phyloP scores from a whole-genome alignment of 371 early-diverging fungal genomes.

The Funneliformis caledonium region DNA sequence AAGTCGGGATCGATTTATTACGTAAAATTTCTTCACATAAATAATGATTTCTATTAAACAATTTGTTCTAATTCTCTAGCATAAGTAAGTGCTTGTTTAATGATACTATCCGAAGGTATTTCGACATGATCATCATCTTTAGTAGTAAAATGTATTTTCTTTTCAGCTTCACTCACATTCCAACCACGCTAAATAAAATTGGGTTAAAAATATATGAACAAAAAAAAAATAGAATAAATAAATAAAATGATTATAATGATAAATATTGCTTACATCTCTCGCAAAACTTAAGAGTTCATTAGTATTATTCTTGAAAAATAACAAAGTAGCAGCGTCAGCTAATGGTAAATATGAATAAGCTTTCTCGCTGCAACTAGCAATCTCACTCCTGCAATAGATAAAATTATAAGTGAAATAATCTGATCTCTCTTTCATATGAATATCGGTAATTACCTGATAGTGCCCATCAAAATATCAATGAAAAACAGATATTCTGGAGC shows the following conservation, averaged over 20 bases:
- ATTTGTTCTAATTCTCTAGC: slow-evolving; percentile 96
- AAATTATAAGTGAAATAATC: not conserved
- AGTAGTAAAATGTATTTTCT: slow-evolving; percentile 82
- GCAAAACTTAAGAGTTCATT: slow-evolving; percentile 84
- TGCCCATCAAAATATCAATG: slow-evolving; percentile 89
- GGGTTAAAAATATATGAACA: not conserved
- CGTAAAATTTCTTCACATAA: too few relatives aligned
- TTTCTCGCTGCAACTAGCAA: slow-evolving; percentile 93
- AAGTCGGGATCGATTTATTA: too few relatives aligned
- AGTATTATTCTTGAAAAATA: slow-evolving; percentile 78
- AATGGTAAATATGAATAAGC: slow-evolving; percentile 87
- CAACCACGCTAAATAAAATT: slow-evolving; percentile 69
- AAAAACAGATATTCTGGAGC: slow-evolving; percentile 91
- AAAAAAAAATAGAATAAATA: not conserved
- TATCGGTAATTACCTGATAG: slow-evolving; percentile 74
- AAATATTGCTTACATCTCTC: slow-evolving; percentile 58
- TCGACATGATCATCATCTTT: slow-evolving; percentile 63
- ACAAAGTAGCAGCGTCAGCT: slow-evolving; percentile 84
- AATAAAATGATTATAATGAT: not conserved
- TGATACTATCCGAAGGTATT: slow-evolving; percentile 83
- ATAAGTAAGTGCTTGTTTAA: slow-evolving; percentile 83
- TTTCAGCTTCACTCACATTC: slow-evolving; percentile 80
- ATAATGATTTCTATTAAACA: slow-evolving; percentile 62
- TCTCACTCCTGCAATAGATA: slow-evolving; percentile 73
- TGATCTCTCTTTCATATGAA: too few relatives aligned